phyloP scores from a whole-genome alignment of 495 filamentous ascomycete species.

The Aspergillus bertholletiae region DNA sequence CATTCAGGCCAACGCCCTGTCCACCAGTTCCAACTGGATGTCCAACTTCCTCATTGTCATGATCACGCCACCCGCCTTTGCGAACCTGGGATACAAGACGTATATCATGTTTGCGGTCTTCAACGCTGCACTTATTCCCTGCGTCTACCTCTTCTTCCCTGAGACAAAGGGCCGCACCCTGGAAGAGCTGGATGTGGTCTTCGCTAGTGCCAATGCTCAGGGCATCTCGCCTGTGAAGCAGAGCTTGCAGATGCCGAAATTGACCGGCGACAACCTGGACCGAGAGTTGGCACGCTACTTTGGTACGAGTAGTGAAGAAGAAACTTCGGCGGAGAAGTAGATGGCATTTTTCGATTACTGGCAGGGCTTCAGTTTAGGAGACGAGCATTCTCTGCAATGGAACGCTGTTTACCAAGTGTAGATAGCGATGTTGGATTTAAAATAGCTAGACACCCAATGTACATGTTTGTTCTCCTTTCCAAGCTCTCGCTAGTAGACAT shows the following conservation, averaged over 20 bases:
- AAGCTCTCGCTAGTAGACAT: too few species aligned
- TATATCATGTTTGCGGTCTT: slow-evolving; percentile 49
- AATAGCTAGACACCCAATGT: too few species aligned
- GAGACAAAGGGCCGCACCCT: slow-evolving; percentile 43
- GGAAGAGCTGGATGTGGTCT: slow-evolving; percentile 48
- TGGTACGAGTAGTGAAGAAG: slow-evolving; percentile 1
- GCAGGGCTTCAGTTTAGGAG: too few species aligned
- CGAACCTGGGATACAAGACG: slow-evolving; percentile 42
- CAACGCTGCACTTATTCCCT: slow-evolving; percentile 27
- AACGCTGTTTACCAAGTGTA: too few species aligned
- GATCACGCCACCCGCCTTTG: slow-evolving; percentile 45
- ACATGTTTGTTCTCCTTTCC: too few species aligned
- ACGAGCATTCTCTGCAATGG: too few species aligned
- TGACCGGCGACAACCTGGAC: background rate
- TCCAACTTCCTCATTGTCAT: slow-evolving; percentile 43
- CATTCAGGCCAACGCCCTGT: slow-evolving; percentile 12
- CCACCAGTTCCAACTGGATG: slow-evolving; percentile 22
- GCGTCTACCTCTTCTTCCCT: slow-evolving; percentile 40
- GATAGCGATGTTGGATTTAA: too few species aligned
- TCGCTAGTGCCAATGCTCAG: slow-evolving; percentile 18
- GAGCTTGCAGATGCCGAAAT: background rate
- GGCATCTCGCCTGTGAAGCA: slow-evolving; percentile 2
- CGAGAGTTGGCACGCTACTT: background rate
- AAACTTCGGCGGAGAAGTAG: background rate
- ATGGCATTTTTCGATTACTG: too few species aligned